Conservation (phyloP, 2,329 filamentous ascomycete genomes). For the Paecilomyces dactylethromorphus region DNA sequence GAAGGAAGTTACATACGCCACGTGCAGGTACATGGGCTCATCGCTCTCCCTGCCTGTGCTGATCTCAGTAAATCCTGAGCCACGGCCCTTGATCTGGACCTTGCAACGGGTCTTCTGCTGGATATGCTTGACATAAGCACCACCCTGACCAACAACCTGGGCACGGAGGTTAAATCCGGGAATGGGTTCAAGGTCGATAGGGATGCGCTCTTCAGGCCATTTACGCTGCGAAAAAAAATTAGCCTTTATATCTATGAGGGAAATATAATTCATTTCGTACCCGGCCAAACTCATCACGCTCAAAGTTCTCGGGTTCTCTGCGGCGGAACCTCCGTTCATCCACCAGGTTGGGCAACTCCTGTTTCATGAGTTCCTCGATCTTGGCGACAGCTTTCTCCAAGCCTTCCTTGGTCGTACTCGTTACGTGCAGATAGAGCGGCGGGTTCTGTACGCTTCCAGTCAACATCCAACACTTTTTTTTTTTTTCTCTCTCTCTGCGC, state of each 20-base stretch:
- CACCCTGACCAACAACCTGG: slow-evolving; percentile 90
- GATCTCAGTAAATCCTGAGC: slow-evolving; percentile 88
- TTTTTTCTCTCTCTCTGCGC: not conserved
- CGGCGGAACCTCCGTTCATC: slow-evolving; percentile 89
- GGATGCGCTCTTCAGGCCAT: slow-evolving; percentile 96
- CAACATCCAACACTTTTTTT: slow-evolving; percentile 2
- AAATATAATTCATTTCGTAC: slow-evolving; percentile 42
- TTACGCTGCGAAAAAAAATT: slow-evolving; percentile 60
- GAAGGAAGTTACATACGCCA: slow-evolving; percentile 60
- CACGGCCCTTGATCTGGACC: slow-evolving; percentile 95
- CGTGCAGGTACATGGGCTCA: slow-evolving; percentile 93
- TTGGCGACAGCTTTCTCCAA: slow-evolving; percentile 80
- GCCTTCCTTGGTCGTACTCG: slow-evolving; percentile 85
- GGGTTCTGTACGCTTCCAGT: slow-evolving; percentile 58
- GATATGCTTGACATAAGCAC: slow-evolving; percentile 96
- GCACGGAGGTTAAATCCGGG: slow-evolving; percentile 93
- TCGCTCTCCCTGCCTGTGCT: slow-evolving; percentile 86
- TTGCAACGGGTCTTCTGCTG: slow-evolving; percentile 91
- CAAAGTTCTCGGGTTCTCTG: slow-evolving; percentile 68
- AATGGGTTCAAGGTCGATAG: slow-evolving; percentile 82
- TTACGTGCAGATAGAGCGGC: slow-evolving; percentile 90
- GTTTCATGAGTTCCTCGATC: slow-evolving; percentile 92
- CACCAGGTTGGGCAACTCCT: slow-evolving; percentile 89
- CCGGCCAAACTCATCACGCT: slow-evolving; percentile 84
- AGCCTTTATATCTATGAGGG: slow-evolving; percentile 15